These are phyloP conservation scores for Cryomyces minteri DNA, from an alignment of 495 filamentous ascomycete genomes.

Conservation along the genomic window DNA sequence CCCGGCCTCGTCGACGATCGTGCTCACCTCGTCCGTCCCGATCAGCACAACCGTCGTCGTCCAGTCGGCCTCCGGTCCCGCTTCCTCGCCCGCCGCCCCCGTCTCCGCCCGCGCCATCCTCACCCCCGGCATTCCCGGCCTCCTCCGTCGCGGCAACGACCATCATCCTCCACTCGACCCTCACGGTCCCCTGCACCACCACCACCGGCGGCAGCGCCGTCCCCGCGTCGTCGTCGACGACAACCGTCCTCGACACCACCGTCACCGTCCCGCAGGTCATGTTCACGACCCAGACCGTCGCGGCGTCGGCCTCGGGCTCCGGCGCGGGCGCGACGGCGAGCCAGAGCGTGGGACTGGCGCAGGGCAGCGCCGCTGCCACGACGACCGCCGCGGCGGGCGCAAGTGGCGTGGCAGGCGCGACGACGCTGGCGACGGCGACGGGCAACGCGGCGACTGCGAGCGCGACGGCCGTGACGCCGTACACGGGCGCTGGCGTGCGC, in stretches of 20 bases:
- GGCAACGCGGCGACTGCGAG: too few species aligned
- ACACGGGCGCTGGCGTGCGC: neutral
- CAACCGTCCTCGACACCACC: constrained; percentile 34
- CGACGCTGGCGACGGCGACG: too few species aligned
- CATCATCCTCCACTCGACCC: constrained; percentile 29
- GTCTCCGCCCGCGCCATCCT: neutral
- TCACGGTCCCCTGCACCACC: constrained; percentile 23
- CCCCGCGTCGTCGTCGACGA: constrained; percentile 34
- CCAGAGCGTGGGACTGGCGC: constrained; percentile 28
- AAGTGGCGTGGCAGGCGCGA: too few species aligned
- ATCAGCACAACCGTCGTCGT: constrained; percentile 1
- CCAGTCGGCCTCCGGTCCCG: constrained; percentile 4
- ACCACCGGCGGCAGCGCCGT: constrained; percentile 28
- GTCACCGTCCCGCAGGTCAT: constrained; percentile 57
- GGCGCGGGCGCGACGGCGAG: constrained; percentile 16
- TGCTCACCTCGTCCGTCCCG: neutral
- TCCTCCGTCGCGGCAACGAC: constrained; percentile 32
- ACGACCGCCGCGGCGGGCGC: constrained; percentile 8
- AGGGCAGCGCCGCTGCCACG: constrained; percentile 24
- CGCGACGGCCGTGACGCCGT: neutral
- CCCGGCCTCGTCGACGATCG: neutral
- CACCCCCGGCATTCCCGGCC: neutral
- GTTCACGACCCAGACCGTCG: constrained; percentile 38
- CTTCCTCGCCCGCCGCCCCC: neutral
- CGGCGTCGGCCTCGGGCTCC: too few species aligned